Conservation (phyloP, 805 yeast species). For the Danielia reshetovae region DNA sequence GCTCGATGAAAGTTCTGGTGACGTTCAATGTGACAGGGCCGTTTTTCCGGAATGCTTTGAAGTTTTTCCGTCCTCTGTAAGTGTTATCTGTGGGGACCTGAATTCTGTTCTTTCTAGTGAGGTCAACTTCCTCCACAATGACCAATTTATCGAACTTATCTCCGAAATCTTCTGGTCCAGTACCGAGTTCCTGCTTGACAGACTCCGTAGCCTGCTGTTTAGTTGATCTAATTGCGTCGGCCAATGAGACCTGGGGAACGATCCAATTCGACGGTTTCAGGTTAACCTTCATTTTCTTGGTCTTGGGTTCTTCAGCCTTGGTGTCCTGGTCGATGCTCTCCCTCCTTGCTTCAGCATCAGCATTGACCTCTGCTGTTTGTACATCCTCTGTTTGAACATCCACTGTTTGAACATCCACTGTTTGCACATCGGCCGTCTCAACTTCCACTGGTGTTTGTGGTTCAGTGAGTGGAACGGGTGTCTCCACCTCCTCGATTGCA, state of each 20-base stretch:
- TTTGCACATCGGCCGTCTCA: too few relatives aligned
- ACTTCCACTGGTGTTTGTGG: too few relatives aligned
- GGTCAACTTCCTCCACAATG: conserved; percentile 6
- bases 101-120: not conserved
- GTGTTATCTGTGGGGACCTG: not conserved
- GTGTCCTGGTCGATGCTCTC: not conserved
- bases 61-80: conserved; percentile 12
- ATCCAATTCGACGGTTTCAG: conserved; percentile 2
- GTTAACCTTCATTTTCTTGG: not conserved
- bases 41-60: conserved; percentile 11
- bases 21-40: conserved; percentile 7
- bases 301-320: not conserved
- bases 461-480: too few relatives aligned
- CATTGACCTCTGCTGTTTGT: not conserved
- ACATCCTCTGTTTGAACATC: too few relatives aligned
- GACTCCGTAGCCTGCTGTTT: conserved; percentile 9
- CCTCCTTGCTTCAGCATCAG: not conserved
- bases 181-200: conserved; percentile 1
- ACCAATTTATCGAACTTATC: conserved; percentile 1
- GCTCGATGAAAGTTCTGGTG: conserved; percentile 13
- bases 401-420: too few relatives aligned
- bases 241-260: conserved; percentile 11
- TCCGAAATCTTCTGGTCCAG: conserved; percentile 1
- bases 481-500: not conserved
- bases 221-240: conserved; percentile 11